Base-by-base conservation (phyloP, 176 grass and related monocot genomes). In the Cenchrus purpureus region DNA sequence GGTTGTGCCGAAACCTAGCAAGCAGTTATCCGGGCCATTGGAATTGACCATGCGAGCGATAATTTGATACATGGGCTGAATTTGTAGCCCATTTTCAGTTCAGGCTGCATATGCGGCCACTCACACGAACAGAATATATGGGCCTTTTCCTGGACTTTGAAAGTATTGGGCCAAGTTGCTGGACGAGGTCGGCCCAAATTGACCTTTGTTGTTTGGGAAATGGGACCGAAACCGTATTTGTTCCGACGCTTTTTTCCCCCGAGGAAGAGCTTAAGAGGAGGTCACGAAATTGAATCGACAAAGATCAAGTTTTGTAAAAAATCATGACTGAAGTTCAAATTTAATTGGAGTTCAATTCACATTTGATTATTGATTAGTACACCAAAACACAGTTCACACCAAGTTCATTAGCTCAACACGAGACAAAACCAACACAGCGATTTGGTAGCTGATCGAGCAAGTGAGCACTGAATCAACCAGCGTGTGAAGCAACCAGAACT, bases 1-100 rank as follows among this genome's bases (percentile, higher is more conserved):
- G 37, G 60, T 20, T 51, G 14, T 16, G 58, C 15, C 73, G 71
- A 89, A 89, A 85, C 82, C 88, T 89, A 86, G 82, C 25, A 25
- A 25, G 25, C 25, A 25, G 25, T 25, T 25, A 25, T 25, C 25
- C 78, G 49, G 63, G 63, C 49, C 48, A 6, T 48, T 31, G 9
- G 28, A 20, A 65, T 45, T 28, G 43, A 57, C 5, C 15, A 1
- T 57, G 52, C 13, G 53, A 56, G 53, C 37, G 37, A 4, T 2
- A 40, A 40, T 4, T 40, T 40, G 37, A 11, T 7, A 0, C 49
- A 51, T 20, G 55, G 55, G 55, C 17, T 58, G 17, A 6, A 58
- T 20, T 20, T 58, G 55, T 20, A 17, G 55, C 55, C 55, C 55
- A 2, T 17, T 20, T 56, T 17, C 54, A 56, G 17, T 19, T 58